phyloP scores from a whole-genome alignment of 2,329 filamentous ascomycete species.

The Camillea tinctor region DNA sequence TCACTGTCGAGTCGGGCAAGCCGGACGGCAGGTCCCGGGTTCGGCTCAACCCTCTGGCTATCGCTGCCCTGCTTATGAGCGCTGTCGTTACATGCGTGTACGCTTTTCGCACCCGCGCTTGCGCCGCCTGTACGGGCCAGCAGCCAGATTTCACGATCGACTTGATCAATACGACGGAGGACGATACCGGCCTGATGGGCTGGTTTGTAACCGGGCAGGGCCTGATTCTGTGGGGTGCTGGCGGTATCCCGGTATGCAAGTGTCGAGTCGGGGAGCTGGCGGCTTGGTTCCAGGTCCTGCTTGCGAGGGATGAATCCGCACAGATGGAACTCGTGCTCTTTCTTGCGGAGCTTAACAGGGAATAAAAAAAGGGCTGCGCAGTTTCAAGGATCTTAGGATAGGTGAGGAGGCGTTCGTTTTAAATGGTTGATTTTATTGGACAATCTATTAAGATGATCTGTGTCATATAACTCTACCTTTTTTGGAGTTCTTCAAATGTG shows the following conservation, averaged over 20 bases:
- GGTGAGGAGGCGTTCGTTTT: no score
- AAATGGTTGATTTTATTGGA: no score
- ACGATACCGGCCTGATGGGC: constrained; percentile 5
- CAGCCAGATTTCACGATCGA: constrained; percentile 4
- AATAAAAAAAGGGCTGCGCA: neutral
- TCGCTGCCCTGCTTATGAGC: constrained; percentile 16
- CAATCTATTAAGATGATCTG: no score
- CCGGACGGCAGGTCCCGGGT: neutral
- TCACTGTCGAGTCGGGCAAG: constrained; percentile 7
- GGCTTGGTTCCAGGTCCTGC: constrained; percentile 16
- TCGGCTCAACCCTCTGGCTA: constrained; percentile 13
- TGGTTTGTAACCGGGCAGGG: constrained; percentile 5
- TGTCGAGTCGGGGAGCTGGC: constrained; percentile 14
- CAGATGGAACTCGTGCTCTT: neutral
- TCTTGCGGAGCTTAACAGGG: neutral
- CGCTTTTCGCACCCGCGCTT: constrained; percentile 6
- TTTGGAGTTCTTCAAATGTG: no score
- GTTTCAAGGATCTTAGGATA: no score
- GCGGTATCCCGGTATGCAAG: constrained; percentile 12
- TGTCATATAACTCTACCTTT: no score
- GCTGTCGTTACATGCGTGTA: constrained; percentile 17
- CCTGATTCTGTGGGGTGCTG: constrained; percentile 12
- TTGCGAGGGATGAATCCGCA: constrained; percentile 6
- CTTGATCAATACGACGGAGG: constrained; percentile 4
- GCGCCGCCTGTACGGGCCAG: neutral